Evolutionary conservation across 2,329 filamentous ascomycete genomes (phyloP).

Genomic region (Xylaria sp.): DNA sequence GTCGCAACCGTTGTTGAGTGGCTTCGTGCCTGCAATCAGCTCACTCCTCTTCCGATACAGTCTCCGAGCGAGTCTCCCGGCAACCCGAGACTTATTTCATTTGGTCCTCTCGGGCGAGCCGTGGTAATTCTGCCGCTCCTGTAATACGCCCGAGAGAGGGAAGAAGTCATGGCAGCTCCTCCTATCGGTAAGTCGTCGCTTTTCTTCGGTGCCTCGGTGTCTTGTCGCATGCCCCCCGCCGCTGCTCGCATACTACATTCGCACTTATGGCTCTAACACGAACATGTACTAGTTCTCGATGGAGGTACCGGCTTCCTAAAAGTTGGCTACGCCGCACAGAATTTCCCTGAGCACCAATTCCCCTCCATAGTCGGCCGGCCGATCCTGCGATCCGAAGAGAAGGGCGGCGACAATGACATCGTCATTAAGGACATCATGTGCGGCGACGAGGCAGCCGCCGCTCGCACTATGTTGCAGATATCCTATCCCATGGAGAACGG

Average conservation of each 20-base stretch:
- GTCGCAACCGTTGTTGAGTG: conserved; percentile 9
- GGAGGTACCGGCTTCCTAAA: conserved; percentile 99
- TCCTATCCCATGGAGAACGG: conserved; percentile 99
- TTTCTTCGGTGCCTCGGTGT: conserved; percentile 2
- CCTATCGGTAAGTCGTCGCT: conserved; percentile 55
- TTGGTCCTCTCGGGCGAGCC: conserved; percentile 23
- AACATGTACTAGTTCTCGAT: conserved; percentile 78
- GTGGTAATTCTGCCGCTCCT: conserved; percentile 15
- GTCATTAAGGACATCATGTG: conserved; percentile 99
- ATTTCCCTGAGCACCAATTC: conserved; percentile 99
- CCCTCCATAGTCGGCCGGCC: conserved; percentile 97
- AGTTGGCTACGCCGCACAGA: conserved; percentile 98
- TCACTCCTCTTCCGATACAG: neutral
- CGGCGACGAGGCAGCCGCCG: conserved; percentile 94
- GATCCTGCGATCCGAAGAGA: conserved; percentile 95
- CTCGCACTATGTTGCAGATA: conserved; percentile 96
- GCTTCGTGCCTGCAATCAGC: neutral
- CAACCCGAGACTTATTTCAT: neutral
- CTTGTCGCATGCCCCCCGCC: neutral
- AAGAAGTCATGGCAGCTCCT: conserved; percentile 54
- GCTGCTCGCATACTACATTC: neutral
- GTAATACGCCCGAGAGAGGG: conserved; percentile 19
- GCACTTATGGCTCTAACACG: conserved; percentile 27
- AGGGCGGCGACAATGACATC: conserved; percentile 66
- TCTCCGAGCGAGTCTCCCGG: neutral